Evolutionary conservation across 208 protist species (phyloP).

Genomic region (Acanthamoeba rhysodes): DNA sequence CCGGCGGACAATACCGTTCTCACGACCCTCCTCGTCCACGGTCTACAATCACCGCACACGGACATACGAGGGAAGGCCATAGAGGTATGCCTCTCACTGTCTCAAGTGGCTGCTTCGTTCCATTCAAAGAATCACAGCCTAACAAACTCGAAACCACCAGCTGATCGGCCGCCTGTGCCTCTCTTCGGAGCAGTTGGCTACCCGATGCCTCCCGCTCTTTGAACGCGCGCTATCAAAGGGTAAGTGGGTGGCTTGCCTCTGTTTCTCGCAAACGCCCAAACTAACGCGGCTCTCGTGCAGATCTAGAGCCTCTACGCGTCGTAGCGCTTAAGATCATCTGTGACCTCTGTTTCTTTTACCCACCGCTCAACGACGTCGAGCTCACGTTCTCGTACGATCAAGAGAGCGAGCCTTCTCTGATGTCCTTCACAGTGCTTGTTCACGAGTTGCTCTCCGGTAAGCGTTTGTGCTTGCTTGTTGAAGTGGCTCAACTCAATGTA

Average conservation of each 20-base stretch:
- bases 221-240: not conserved
- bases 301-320: not conserved
- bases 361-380: slow-evolving; percentile 8
- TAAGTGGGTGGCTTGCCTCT: not conserved
- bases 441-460: not conserved
- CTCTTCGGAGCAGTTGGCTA: not conserved
- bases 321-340: not conserved
- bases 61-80: slow-evolving; percentile 41
- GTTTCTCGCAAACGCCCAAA: not conserved
- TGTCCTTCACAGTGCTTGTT: not conserved
- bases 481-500: not conserved
- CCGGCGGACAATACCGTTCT: not conserved
- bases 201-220: slow-evolving; percentile 3
- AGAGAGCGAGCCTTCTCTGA: too few relatives aligned
- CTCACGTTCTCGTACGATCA: not conserved
- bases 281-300: not conserved
- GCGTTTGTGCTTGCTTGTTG: not conserved
- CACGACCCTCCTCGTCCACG: not conserved
- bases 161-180: not conserved
- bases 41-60: not conserved
- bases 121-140: not conserved
- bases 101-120: not conserved
- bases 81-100: not conserved
- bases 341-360: slow-evolving; percentile 37
- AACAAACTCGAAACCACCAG: not conserved